Base-by-base conservation (phyloP, 495 filamentous ascomycete genomes). In the Parachaetomium inaequale region DNA sequence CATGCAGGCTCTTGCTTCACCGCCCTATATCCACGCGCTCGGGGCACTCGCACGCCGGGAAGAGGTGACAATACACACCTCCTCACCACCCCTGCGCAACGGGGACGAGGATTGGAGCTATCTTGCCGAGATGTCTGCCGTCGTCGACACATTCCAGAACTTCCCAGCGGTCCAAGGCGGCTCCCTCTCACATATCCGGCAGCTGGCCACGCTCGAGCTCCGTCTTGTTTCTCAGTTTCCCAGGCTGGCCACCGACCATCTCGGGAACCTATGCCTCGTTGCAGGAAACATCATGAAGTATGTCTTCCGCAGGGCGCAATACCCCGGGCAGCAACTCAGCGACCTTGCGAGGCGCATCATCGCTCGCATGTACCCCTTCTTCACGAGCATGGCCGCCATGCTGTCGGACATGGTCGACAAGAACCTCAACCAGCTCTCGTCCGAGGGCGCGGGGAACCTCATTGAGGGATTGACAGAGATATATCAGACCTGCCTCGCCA, bases 341-440 rank as follows among this genome's bases (percentile, higher is more conserved):
- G 70, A 68, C 21, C 63, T 57, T 29, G 58, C 68, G 49, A 63
- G 53, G 31, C 65, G 29, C 21, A 31, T 61, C 25, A 58, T 81
- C 7, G 19, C 42, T 15, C 64, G 71, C 31, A 76, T 71, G 21
- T 74, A 79, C 49, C 54, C 68, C 5, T 74, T 76, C 47, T 84
- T 77, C 66, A 70, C 55, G 23, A 50, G 63, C 25, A 70, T 78
- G 45, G 78, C 82, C 0, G 55, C 66, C n/a, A 72, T 70, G 3
- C 60, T 84, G 8, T 70, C 73, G 7, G 55, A 59, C 29, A 68
- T 81, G 53, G 74, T 82, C 25, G 81, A 83, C 4, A 83, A 77
- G 50, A 74, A 77, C 46, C 72, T 77, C 61, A 82, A 77, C 32
- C 75, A 70, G 51, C 68, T 84, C 28, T 69, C 72, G 14, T 67